Conservation (phyloP, 1,284 basidiomycete species). For the Chalciporus piperatoides region DNA sequence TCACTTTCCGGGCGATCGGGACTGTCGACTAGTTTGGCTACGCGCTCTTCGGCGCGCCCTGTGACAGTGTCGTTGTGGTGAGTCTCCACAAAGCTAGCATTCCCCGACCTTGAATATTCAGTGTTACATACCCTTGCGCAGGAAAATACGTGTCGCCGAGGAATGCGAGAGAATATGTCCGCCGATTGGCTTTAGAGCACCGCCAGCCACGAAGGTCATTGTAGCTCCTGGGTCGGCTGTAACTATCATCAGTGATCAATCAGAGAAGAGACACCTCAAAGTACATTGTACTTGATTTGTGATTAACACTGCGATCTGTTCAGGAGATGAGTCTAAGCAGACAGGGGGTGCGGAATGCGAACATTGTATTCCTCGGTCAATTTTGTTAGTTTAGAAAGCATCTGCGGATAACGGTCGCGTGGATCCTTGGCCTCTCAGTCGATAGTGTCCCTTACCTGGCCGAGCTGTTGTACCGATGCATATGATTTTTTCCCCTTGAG, state of each 20-base stretch:
- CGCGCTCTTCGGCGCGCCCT: conserved; percentile 92
- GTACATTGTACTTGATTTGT: conserved; percentile 91
- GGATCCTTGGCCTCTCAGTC: conserved; percentile 1
- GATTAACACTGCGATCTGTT: conserved; percentile 78
- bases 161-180: conserved; percentile 87
- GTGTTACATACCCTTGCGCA: conserved; percentile 73
- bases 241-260: conserved; percentile 13
- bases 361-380: conserved; percentile 90
- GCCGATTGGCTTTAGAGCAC: conserved; percentile 82
- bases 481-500: background rate
- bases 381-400: conserved; percentile 87
- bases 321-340: conserved; percentile 22
- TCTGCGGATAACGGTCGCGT: conserved; percentile 40
- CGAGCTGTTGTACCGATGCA: conserved; percentile 44
- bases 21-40: conserved; percentile 92
- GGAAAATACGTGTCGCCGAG: conserved; percentile 77
- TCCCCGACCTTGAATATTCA: background rate
- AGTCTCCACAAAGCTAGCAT: background rate
- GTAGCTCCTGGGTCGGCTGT: conserved; percentile 89
- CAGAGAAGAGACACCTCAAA: conserved; percentile 1
- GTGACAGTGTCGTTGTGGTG: conserved; percentile 3
- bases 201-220: conserved; percentile 90
- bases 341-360: conserved; percentile 6
- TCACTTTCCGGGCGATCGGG: conserved; percentile 91
- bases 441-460: conserved; percentile 44